Percentiles rank a stretch among this genome's conserved stretches.
Conservation (phyloP, 164 flowering plant genomes). For the Magnolia sinica region DNA sequence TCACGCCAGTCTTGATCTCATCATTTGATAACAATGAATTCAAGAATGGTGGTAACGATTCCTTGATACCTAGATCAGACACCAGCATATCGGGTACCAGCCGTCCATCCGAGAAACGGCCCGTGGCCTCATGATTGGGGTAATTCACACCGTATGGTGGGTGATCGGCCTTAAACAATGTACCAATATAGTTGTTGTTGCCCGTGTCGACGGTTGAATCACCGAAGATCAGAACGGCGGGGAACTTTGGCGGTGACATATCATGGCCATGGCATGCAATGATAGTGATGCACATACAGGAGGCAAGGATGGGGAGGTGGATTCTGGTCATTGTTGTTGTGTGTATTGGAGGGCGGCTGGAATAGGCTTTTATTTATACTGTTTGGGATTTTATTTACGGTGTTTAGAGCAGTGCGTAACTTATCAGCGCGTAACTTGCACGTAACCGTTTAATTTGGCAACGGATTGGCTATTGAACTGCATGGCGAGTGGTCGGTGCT, state of each 20-base stretch:
- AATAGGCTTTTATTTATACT: too few relatives aligned
- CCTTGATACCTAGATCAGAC: constrained; percentile 35
- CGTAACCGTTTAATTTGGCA: too few relatives aligned
- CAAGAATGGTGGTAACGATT: constrained; percentile 49
- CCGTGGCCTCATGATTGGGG: constrained; percentile 38
- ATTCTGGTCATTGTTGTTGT: too few relatives aligned
- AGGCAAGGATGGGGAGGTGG: neutral
- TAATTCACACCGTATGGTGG: constrained; percentile 46
- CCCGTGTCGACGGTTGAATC: constrained; percentile 66
- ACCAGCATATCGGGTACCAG: constrained; percentile 51
- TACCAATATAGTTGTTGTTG: constrained; percentile 48
- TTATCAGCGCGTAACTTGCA: too few relatives aligned
- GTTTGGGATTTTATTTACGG: too few relatives aligned
- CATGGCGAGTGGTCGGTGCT: too few relatives aligned
- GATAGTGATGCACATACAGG: neutral
- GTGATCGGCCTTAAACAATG: constrained; percentile 26
- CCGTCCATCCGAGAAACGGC: constrained; percentile 60
- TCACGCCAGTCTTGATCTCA: constrained; percentile 42
- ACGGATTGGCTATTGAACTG: too few relatives aligned
- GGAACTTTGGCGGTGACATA: constrained; percentile 14
- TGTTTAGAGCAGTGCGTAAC: too few relatives aligned
- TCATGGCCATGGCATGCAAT: neutral
- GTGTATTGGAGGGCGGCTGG: too few relatives aligned
- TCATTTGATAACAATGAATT: constrained; percentile 30
- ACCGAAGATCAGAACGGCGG: constrained; percentile 54